A percentile compares a stretch with the other conserved stretches of the same genome.
Evolutionary conservation across 1,139 yeast species (phyloP).

Genomic region (Pichia norvegensis): DNA sequence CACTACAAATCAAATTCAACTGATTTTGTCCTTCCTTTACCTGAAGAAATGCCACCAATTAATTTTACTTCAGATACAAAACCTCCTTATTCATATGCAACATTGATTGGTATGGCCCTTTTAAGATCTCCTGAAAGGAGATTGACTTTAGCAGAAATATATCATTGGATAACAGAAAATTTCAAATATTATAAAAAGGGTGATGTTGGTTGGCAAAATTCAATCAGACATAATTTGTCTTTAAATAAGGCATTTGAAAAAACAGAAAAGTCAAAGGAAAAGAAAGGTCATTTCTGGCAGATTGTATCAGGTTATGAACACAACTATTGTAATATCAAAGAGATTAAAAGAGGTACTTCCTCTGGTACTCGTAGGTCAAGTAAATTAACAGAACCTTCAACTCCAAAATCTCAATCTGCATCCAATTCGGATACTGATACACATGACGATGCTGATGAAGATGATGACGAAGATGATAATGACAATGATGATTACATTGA

Average conservation of each 20-base stretch:
- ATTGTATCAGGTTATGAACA: conserved; percentile 77
- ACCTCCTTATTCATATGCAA: conserved; percentile 94
- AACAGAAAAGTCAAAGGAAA: conserved; percentile 88
- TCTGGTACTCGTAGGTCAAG: not conserved
- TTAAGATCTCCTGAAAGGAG: conserved; percentile 72
- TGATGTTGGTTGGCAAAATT: conserved; percentile 90
- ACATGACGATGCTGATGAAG: not conserved
- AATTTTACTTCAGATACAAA: conserved; percentile 34
- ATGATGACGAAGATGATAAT: not conserved
- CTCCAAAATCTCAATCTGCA: conserved; percentile 1
- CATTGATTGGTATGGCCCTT: conserved; percentile 89
- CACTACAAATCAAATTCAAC: conserved; percentile 16
- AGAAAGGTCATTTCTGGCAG: conserved; percentile 96
- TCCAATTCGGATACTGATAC: not conserved
- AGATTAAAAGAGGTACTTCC: conserved; percentile 16
- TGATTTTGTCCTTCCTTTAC: conserved; percentile 26
- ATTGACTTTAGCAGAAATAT: conserved; percentile 83
- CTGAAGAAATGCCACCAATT: conserved; percentile 27
- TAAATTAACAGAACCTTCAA: not conserved
- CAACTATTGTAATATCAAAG: conserved; percentile 64
- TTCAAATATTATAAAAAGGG: conserved; percentile 77
- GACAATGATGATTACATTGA: not conserved
- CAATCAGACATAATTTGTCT: conserved; percentile 75
- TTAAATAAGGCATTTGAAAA: conserved; percentile 79
- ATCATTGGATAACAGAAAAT: conserved; percentile 85